Base-by-base conservation (phyloP, 495 filamentous ascomycete genomes). In the Hypoxylon subgilvum region DNA sequence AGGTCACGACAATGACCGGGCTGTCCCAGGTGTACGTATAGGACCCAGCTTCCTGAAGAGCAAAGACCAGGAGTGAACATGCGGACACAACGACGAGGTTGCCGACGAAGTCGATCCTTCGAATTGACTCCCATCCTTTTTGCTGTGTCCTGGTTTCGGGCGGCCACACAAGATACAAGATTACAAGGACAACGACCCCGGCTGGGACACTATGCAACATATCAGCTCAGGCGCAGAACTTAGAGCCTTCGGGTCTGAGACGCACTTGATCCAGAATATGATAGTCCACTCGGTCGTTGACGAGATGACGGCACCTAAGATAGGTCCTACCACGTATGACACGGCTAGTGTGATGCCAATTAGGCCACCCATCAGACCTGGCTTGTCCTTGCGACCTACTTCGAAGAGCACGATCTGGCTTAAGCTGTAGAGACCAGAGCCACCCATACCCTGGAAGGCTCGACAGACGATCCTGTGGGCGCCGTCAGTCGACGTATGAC, bases 241-340 rank as follows among this genome's bases (percentile, higher is more conserved):
- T 10, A 13, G 1, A n/a, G 5, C 3, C 9, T 7, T 5, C 7
- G 9, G 4, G n/a, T 2, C 19, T 14, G 25, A 19, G 6, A 65
- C 68, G 8, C 34, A 77, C 77, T 90, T 90, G 73, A 91, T 84
- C 83, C 84, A 90, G 67, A 88, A 91, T 23, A 80, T 81, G 78
- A 85, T 88, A 25, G 85, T 66, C 89, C 88, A 91, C 3, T 75
- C 76, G 10, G 84, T 75, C 3, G 77, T 73, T 38, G 86, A 74
- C 0, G 88, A 80, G 42, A 92, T 86, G 1, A 79, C 76, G 14
- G 88, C 88, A 9, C 88, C 88, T 1, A 91, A 72, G 2, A 92
- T 64, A 1, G 88, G 89, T 0, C 89, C 89, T 4, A 86, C 64
- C 2, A 79, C 69, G 47, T 75, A 79, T 2, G 76, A 78, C 2